Base-by-base conservation (phyloP, 768 basidiomycete species). In the Rhodosporidiobolus odoratus region DNA sequence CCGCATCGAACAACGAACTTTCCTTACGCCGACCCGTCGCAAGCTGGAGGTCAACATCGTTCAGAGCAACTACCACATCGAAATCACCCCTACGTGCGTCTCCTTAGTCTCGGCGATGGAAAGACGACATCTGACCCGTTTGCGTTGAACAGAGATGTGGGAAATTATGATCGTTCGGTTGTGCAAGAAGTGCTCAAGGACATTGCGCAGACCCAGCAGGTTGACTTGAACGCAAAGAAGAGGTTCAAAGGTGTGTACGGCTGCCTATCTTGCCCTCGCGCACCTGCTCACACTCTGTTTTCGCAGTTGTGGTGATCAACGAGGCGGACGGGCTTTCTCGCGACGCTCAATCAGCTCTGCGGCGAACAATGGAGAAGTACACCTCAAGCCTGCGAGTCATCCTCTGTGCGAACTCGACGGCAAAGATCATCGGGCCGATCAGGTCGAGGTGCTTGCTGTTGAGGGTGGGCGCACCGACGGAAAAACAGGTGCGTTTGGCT, bases 301-400 rank as follows among this genome's bases (percentile, higher is more conserved):
- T 12, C 30, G 10, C 73, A 97, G 95, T 94, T n/a, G 94, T 99
- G 60, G 85, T 99, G 67, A 96, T 99, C 77, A 97, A 98, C 75
- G 95, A 97, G 81, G 95, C 95, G 3, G 95, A 99, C 79, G 88
- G 91, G 0, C 84, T 99, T 50, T 88, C 91, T 17, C 88, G 95
- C 63, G 95, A 99, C 81, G 95, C 95, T 2, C 95, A 99, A 82
- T 93, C 95, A 0, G 95, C 95, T 13, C 85, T 99, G 41, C 88
- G 95, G 77, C 85, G 95, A 66, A 99, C 95, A 16, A 99, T 98
- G 95, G 95, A 99, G 79, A 98, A 97, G 80, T 98, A 95, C 83
- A 97, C 96, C 90, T 87, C 88, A 50, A 99, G 97, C 79, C 86
- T 99, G 86, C 87, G 95, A 37, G 88, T 99, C 76, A 95, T 99